Evolutionary conservation across 1,139 yeast genomes (phyloP), one percentile per base, ranked within the genome.

Genomic region (Suhomyces maxii): DNA sequence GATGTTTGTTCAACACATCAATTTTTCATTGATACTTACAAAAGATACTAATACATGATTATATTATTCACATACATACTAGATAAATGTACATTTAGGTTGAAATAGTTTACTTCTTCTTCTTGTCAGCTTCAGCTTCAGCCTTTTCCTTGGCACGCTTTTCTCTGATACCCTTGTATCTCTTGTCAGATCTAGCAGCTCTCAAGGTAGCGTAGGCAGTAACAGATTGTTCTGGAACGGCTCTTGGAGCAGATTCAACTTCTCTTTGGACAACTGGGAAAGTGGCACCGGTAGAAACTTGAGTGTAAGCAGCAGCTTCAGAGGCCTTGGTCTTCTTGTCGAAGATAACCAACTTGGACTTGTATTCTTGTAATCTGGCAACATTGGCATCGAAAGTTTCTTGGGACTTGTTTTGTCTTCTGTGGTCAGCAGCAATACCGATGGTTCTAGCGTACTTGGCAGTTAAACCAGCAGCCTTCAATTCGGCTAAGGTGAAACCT

Each of bases 391-490:
- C 95, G 67, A 90, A 89, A 67, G 89, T 91, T 82, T 91, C 99
- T 69, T 88, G 89, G 67, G 93, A 86, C 82, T 89, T 90, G 96
- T 93, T 95, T 76, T 87, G 95, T 82, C 99, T 93, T 84, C 99
- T 93, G 95, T 89, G 96, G 84, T 93, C 99, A 69, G 93, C 99
- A 65, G 99, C 89, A 69, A 93, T 89, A 77, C 99, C 99, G 69
- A 93, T 78, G 71, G 98, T 86, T 85, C 96, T 89, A 71, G 99
- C 99, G 81, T 89, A 89, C 76, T 90, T 88, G 68, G 95, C 83
- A 69, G 95, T 79, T 69, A 89, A 83, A 70, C 97, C 97, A 72
- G 89, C 98, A 73, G 97, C 97, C 85, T 93, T 93, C 71, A 95
- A 79, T 84, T 93, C 99, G 73, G 95, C 95, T 65, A 91, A 83